These are phyloP conservation scores for Myxozyma sirexii DNA, from an alignment of 805 yeast species.

Conservation along the genomic window DNA sequence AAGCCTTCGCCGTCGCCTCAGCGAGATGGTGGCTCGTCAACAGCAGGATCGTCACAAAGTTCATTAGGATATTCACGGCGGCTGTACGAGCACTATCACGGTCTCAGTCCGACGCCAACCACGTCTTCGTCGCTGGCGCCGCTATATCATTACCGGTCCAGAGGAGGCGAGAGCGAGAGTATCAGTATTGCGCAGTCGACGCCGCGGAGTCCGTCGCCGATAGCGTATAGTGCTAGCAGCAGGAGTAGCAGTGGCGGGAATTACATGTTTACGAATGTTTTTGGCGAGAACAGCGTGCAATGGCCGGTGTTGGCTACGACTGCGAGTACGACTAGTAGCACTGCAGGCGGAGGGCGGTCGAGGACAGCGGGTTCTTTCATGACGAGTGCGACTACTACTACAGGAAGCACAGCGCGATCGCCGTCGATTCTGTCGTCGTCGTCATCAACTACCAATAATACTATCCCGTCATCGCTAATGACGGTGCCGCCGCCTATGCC, in stretches of 20 bases:
- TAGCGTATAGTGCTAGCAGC: not conserved
- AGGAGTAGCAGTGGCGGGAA: conserved; percentile 4
- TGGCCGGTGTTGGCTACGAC: not conserved
- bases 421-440: conserved; percentile 25
- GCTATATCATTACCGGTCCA: conserved; percentile 15
- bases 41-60: not conserved
- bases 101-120: conserved; percentile 15
- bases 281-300: conserved; percentile 5
- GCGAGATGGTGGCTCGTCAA: not conserved
- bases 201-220: not conserved
- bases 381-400: conserved; percentile 8
- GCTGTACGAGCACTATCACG: not conserved
- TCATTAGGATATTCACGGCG: not conserved
- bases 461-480: conserved; percentile 26
- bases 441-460: conserved; percentile 28
- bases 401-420: conserved; percentile 20
- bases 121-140: conserved; percentile 28
- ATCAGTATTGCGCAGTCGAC: not conserved
- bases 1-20: conserved; percentile 3
- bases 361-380: not conserved
- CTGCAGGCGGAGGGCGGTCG: not conserved
- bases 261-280: conserved; percentile 18
- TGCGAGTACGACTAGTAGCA: not conserved
- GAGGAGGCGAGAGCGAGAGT: not conserved
- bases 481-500: conserved; percentile 24